Conservation (phyloP, 345 rosid species). For the Eucalyptus fibrosa region DNA sequence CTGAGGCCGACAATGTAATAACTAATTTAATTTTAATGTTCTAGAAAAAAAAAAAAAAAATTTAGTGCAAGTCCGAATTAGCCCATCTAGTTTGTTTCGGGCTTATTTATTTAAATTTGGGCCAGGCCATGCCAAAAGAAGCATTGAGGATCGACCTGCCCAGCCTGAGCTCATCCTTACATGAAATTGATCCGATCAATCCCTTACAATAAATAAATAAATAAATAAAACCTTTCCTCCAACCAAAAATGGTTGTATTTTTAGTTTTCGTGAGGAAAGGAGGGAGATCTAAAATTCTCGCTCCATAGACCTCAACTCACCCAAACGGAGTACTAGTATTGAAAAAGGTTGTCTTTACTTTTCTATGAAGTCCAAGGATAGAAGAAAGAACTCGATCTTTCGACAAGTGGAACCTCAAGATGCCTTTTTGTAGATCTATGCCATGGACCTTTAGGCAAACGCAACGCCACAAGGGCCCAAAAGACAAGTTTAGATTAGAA, state of each 20-base stretch:
- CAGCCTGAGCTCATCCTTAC: rapidly evolving
- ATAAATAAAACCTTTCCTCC: background rate
- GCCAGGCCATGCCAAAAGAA: background rate
- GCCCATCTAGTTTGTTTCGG: background rate
- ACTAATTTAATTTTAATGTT: background rate
- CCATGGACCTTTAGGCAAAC: background rate
- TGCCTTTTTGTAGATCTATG: background rate
- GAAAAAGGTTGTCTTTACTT: background rate
- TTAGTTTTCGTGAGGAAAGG: background rate
- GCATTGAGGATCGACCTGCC: background rate
- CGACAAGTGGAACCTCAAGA: background rate
- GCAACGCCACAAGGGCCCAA: background rate
- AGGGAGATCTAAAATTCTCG: background rate
- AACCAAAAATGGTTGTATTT: background rate
- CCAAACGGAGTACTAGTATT: background rate
- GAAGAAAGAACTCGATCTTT: background rate
- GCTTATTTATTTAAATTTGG: background rate
- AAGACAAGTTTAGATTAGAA: background rate
- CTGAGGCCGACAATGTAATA: background rate
- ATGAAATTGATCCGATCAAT: background rate
- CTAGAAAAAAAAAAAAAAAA: background rate
- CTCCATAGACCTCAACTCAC: background rate
- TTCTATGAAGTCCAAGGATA: background rate
- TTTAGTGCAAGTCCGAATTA: background rate
- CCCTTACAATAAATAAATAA: background rate